These are phyloP conservation scores for Calonectria pseudoreteaudii DNA, from an alignment of 2,329 filamentous ascomycete genomes.

Conservation along the genomic window DNA sequence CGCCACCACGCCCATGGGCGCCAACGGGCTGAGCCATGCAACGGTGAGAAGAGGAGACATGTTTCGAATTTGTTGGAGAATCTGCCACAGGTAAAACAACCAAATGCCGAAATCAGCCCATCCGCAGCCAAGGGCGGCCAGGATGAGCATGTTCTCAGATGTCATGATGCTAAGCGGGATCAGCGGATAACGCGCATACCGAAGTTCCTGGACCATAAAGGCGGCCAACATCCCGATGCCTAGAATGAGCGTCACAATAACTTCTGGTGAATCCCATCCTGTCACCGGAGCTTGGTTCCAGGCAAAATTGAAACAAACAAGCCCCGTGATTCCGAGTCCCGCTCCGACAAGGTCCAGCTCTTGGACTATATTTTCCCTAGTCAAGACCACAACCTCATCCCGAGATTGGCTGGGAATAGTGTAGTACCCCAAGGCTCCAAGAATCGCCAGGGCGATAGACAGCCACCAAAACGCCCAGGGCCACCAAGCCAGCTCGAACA, in stretches of 20 bases:
- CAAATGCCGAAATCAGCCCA: neutral
- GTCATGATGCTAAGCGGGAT: neutral
- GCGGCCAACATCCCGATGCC: neutral
- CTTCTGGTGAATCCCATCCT: conserved; percentile 66
- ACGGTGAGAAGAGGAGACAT: neutral
- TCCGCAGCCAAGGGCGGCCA: neutral
- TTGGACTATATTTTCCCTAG: neutral
- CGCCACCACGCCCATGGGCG: neutral
- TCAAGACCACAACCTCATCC: conserved; percentile 31
- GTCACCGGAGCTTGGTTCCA: conserved; percentile 71
- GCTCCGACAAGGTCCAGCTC: conserved; percentile 30
- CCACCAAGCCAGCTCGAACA: conserved; percentile 53
- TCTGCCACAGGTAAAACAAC: neutral
- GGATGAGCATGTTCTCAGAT: neutral
- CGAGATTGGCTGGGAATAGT: conserved; percentile 4
- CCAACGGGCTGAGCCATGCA: neutral
- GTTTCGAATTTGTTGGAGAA: neutral
- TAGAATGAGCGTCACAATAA: conserved; percentile 64
- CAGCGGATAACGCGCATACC: neutral
- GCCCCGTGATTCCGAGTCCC: conserved; percentile 59
- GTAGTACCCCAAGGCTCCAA: conserved; percentile 29
- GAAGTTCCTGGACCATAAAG: neutral
- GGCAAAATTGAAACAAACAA: conserved; percentile 71
- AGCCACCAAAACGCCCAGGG: conserved; percentile 48
- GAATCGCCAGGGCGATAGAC: neutral